Percentiles rank a stretch among this genome's conserved stretches.
Evolutionary conservation across 2,329 filamentous ascomycete genomes (phyloP).

Genomic region (Verticillium tricorpus): DNA sequence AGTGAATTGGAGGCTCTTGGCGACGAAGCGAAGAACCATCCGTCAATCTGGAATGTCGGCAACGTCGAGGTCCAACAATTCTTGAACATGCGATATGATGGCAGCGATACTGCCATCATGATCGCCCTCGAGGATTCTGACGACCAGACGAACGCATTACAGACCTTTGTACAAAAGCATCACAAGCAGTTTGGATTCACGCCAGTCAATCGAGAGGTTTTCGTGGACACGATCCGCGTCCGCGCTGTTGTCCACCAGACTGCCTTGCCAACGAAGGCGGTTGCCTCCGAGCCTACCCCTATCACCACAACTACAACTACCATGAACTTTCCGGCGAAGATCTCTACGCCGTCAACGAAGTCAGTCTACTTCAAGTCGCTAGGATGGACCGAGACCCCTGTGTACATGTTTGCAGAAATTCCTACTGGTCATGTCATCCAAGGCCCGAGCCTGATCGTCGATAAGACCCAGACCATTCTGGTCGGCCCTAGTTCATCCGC

Average conservation of each 20-base stretch:
- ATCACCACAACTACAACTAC: too few species aligned
- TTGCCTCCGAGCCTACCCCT: too few species aligned
- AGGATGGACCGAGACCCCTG: conserved; percentile 46
- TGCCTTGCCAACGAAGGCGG: conserved; percentile 4
- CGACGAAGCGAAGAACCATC: conserved; percentile 20
- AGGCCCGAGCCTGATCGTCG: conserved; percentile 65
- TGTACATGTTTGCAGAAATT: conserved; percentile 64
- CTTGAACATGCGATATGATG: conserved; percentile 39
- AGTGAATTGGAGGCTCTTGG: conserved; percentile 21
- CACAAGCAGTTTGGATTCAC: conserved; percentile 37
- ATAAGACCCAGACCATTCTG: conserved; percentile 67
- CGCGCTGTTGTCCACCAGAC: conserved; percentile 25
- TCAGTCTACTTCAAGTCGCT: conserved; percentile 13
- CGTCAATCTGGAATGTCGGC: conserved; percentile 23
- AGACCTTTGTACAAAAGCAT: conserved; percentile 29
- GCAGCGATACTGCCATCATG: conserved; percentile 38
- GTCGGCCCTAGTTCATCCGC: conserved; percentile 54
- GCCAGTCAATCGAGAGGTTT: conserved; percentile 27
- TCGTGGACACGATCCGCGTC: conserved; percentile 38
- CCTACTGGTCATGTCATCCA: conserved; percentile 54
- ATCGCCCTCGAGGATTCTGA: conserved; percentile 15
- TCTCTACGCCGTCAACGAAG: conserved; percentile 5
- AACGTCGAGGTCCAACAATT: conserved; percentile 35
- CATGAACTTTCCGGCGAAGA: background rate
- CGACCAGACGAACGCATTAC: conserved; percentile 24